A percentile compares a stretch with the other conserved stretches of the same genome.
Conservation (phyloP, 1,284 basidiomycete genomes). For the Mycena citricolor region DNA sequence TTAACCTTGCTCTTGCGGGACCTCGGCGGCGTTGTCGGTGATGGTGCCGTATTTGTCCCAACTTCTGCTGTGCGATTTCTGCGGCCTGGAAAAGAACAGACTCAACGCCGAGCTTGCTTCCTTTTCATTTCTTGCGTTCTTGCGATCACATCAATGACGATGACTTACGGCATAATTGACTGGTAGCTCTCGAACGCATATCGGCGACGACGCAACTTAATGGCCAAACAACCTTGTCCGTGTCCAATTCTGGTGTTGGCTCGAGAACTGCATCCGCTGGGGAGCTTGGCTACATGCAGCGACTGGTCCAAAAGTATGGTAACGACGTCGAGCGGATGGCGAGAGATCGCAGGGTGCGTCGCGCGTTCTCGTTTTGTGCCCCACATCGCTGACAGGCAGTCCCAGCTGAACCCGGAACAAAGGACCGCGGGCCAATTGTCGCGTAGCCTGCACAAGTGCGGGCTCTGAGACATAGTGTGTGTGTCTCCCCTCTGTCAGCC, state of each 20-base stretch:
- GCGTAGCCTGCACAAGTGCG: constrained; percentile 31
- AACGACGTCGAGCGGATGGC: constrained; percentile 78
- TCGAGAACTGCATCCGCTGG: constrained; percentile 68
- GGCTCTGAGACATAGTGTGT: too few relatives aligned
- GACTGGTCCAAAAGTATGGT: constrained; percentile 73
- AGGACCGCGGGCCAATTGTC: constrained; percentile 83
- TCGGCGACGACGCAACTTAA: constrained; percentile 29
- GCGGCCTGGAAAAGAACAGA: constrained; percentile 10
- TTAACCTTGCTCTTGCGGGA: constrained; percentile 17
- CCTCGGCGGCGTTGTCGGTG: constrained; percentile 15
- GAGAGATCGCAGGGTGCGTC: constrained; percentile 56
- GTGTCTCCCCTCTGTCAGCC: too few relatives aligned
- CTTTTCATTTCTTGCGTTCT: constrained; percentile 18
- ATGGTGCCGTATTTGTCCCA: constrained; percentile 9
- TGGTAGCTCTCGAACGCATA: constrained; percentile 38
- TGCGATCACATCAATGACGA: constrained; percentile 17
- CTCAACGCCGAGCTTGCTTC: constrained; percentile 10
- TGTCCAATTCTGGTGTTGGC: constrained; percentile 42
- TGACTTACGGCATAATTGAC: constrained; percentile 24
- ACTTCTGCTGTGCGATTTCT: constrained; percentile 17
- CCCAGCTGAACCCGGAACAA: constrained; percentile 77
- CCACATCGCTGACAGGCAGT: constrained; percentile 1
- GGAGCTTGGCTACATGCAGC: constrained; percentile 68
- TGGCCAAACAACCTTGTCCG: constrained; percentile 32
- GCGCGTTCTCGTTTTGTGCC: neutral